A percentile compares a stretch with the other conserved stretches of the same genome.
Evolutionary conservation across 2,329 filamentous ascomycete species (phyloP).

Genomic region (Teratosphaeriaceae sp.): DNA sequence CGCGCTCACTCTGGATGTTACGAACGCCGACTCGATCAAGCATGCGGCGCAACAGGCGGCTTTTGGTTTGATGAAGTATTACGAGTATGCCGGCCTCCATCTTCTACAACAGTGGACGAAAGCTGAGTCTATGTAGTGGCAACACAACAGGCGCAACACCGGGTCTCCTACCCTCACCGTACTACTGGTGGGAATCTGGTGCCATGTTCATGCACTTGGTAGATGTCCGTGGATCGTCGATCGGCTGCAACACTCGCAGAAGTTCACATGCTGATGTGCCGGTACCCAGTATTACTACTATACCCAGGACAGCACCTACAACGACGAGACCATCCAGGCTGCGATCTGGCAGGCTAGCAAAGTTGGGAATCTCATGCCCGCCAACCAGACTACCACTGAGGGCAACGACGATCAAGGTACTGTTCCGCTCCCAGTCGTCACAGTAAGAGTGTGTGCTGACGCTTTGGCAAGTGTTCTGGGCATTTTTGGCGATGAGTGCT

Average conservation of each 20-base stretch:
- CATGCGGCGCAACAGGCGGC: conserved; percentile 36
- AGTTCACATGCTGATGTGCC: too few species aligned
- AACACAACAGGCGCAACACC: conserved; percentile 45
- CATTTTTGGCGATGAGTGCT: conserved; percentile 40
- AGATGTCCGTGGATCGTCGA: too few species aligned
- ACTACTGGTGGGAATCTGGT: conserved; percentile 67
- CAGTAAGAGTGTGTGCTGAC: too few species aligned
- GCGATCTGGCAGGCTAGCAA: conserved; percentile 12
- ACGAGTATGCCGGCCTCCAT: too few species aligned
- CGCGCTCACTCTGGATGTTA: conserved; percentile 13
- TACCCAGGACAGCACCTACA: conserved; percentile 17
- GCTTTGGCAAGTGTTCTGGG: conserved; percentile 54
- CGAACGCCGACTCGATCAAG: conserved; percentile 36
- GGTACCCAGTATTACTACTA: conserved; percentile 4
- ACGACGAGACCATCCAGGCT: conserved; percentile 11
- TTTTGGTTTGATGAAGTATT: conserved; percentile 42
- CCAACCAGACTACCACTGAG: conserved; percentile 31
- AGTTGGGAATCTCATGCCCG: conserved; percentile 32
- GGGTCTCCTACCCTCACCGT: conserved; percentile 54
- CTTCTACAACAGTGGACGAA: too few species aligned
- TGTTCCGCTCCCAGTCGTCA: too few species aligned
- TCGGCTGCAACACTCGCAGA: too few species aligned
- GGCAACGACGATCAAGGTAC: conserved; percentile 53
- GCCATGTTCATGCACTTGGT: conserved; percentile 59
- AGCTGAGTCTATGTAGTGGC: too few species aligned